phyloP scores from a whole-genome alignment of 352 stramenopile species.

The Thalassiosira exigua region DNA sequence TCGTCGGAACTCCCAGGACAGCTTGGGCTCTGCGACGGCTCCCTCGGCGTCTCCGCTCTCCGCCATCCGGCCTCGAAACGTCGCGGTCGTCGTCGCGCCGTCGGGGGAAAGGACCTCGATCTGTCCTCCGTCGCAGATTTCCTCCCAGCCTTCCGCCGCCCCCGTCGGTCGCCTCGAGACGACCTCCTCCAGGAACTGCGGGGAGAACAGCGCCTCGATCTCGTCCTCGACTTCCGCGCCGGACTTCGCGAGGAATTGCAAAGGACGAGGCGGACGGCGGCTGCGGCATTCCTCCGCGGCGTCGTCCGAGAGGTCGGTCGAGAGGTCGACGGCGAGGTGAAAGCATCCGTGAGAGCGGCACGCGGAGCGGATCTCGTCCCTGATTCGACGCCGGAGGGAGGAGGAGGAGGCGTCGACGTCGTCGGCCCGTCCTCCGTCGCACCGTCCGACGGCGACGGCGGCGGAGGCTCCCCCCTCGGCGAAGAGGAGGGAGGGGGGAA shows the following conservation, averaged over 20 bases:
- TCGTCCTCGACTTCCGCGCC: conserved; percentile 17
- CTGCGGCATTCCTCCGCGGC: background rate
- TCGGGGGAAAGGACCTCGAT: too few relatives aligned
- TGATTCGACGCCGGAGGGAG: too few relatives aligned
- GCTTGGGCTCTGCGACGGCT: conserved; percentile 43
- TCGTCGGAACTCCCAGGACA: conserved; percentile 54
- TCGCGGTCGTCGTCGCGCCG: conserved; percentile 17
- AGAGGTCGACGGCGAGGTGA: conserved; percentile 20
- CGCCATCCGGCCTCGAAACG: conserved; percentile 50
- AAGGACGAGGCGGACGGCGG: too few relatives aligned
- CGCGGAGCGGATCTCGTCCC: conserved; percentile 27
- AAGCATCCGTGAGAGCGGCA: conserved; percentile 57
- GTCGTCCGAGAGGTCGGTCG: background rate
- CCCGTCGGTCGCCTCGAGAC: background rate
- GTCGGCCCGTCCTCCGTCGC: background rate
- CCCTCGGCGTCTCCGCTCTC: conserved; percentile 45
- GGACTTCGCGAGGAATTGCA: conserved; percentile 27
- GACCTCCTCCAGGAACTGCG: conserved; percentile 13
- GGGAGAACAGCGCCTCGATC: conserved; percentile 42
- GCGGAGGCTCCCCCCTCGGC: conserved; percentile 80
- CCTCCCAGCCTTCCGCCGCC: background rate
- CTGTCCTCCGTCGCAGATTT: too few relatives aligned
- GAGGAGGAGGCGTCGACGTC: too few relatives aligned
- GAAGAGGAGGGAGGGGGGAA: conserved; percentile 69
- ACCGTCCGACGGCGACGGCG: conserved; percentile 73